Conservation (phyloP, 2,329 filamentous ascomycete genomes). For the Ophiostoma angusticollis region DNA sequence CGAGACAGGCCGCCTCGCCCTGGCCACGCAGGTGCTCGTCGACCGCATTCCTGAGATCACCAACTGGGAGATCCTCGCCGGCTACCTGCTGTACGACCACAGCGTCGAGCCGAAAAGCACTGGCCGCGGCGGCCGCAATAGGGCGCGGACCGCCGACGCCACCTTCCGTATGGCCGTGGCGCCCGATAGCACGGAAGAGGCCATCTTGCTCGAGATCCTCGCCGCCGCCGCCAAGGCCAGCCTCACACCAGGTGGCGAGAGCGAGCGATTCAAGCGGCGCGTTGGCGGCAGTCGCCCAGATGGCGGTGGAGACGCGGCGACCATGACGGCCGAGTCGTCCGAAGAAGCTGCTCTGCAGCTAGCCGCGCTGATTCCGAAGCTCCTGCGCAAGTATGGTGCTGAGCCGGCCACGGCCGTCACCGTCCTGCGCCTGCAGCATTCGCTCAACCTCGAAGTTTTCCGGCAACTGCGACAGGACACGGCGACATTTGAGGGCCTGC, state of each 20-base stretch:
- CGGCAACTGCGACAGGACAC: slow-evolving; percentile 80
- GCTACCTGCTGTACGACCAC: slow-evolving; percentile 87
- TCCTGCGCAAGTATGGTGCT: slow-evolving; percentile 90
- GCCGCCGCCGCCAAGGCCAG: slow-evolving; percentile 68
- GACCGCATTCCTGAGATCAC: slow-evolving; percentile 68
- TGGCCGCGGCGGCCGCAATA: slow-evolving; percentile 15
- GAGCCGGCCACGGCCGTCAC: slow-evolving; percentile 73
- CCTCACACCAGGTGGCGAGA: slow-evolving; percentile 51
- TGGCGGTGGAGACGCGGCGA: neutral
- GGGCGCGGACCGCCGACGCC: slow-evolving; percentile 33
- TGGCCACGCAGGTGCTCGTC: slow-evolving; percentile 76
- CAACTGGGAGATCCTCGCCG: slow-evolving; percentile 78
- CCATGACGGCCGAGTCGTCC: slow-evolving; percentile 44
- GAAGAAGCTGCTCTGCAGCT: slow-evolving; percentile 70
- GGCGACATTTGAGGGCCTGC: slow-evolving; percentile 61
- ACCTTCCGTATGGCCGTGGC: slow-evolving; percentile 61
- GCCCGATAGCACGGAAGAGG: slow-evolving; percentile 64
- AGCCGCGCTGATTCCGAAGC: slow-evolving; percentile 64
- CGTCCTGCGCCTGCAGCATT: slow-evolving; percentile 74
- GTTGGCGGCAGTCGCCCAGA: slow-evolving; percentile 49
- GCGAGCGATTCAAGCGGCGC: slow-evolving; percentile 46
- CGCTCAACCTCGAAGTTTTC: slow-evolving; percentile 77
- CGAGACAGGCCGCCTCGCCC: slow-evolving; percentile 64
- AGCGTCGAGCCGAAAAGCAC: slow-evolving; percentile 49
- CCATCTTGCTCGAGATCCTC: slow-evolving; percentile 75